phyloP scores from a whole-genome alignment of 2,329 filamentous ascomycete species.

The Paecilomyces formosus region DNA sequence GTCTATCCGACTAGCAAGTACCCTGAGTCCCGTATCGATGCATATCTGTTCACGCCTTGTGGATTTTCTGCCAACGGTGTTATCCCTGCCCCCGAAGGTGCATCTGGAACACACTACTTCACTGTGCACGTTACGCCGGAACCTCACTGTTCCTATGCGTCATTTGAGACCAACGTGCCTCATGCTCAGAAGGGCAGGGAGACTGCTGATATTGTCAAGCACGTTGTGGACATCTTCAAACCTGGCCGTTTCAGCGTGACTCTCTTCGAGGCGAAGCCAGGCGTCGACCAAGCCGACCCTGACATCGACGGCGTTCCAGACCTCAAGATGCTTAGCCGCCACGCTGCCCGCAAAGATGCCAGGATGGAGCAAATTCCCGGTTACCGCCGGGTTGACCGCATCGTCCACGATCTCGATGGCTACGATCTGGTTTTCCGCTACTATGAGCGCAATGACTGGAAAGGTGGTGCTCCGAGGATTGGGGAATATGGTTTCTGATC shows the following conservation, averaged over 20 bases:
- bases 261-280: conserved; percentile 79
- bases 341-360: conserved; percentile 36
- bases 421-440: conserved; percentile 96
- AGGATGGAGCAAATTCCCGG: conserved; percentile 73
- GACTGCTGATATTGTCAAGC: conserved; percentile 83
- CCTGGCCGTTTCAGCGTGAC: conserved; percentile 97
- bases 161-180: conserved; percentile 96
- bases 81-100: conserved; percentile 64
- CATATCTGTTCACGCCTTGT: conserved; percentile 93
- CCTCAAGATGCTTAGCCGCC: conserved; percentile 35
- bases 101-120: conserved; percentile 74
- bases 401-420: conserved; percentile 94
- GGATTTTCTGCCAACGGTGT: conserved; percentile 97
- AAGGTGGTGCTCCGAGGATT: conserved; percentile 55
- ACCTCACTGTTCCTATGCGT: conserved; percentile 93
- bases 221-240: conserved; percentile 92
- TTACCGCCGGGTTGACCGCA: conserved; percentile 84
- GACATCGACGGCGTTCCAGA: conserved; percentile 24
- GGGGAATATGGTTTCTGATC: conserved; percentile 41
- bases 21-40: conserved; percentile 87
- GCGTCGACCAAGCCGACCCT: conserved; percentile 27
- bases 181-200: conserved; percentile 79
- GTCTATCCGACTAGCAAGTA: conserved; percentile 83
- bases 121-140: conserved; percentile 98
- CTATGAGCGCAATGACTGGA: conserved; percentile 84